Evolutionary conservation across 1,139 yeast species (phyloP).

Genomic region (Hansenula sp.): DNA sequence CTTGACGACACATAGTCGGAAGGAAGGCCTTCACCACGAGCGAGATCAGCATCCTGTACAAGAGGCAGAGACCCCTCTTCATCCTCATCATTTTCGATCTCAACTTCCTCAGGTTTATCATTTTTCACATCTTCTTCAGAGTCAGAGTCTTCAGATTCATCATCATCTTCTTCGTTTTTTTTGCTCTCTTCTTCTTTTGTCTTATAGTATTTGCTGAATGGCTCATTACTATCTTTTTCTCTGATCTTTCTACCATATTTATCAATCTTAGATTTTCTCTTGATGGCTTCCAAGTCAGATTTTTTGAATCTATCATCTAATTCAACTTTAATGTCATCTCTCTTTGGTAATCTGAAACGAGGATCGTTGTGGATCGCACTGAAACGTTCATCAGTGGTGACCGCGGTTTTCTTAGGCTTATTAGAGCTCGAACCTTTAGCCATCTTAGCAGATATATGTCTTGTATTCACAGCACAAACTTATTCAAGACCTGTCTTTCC

Average conservation of each 20-base stretch:
- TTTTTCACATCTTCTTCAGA: slow-evolving; percentile 23
- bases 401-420: slow-evolving; percentile 25
- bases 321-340: slow-evolving; percentile 67
- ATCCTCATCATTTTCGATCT: slow-evolving; percentile 23
- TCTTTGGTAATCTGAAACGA: slow-evolving; percentile 72
- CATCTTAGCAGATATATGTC: slow-evolving; percentile 8
- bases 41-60: slow-evolving; percentile 47
- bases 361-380: slow-evolving; percentile 83
- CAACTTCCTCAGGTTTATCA: slow-evolving; percentile 16
- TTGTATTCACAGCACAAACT: no score
- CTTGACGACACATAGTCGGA: slow-evolving; percentile 34
- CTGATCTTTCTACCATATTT: slow-evolving; percentile 77
- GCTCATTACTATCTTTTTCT: slow-evolving; percentile 37
- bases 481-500: neutral
- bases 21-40: slow-evolving; percentile 67
- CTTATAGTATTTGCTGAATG: slow-evolving; percentile 60
- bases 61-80: slow-evolving; percentile 21
- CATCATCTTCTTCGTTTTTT: slow-evolving; percentile 25
- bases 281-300: slow-evolving; percentile 61
- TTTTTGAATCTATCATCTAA: slow-evolving; percentile 84
- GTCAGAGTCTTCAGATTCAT: slow-evolving; percentile 14
- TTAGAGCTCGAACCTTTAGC: slow-evolving; percentile 9
- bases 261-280: slow-evolving; percentile 65
- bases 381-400: slow-evolving; percentile 71
- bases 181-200: slow-evolving; percentile 24